phyloP scores from a whole-genome alignment of 1,139 yeast species.

The Pichia sp. region DNA sequence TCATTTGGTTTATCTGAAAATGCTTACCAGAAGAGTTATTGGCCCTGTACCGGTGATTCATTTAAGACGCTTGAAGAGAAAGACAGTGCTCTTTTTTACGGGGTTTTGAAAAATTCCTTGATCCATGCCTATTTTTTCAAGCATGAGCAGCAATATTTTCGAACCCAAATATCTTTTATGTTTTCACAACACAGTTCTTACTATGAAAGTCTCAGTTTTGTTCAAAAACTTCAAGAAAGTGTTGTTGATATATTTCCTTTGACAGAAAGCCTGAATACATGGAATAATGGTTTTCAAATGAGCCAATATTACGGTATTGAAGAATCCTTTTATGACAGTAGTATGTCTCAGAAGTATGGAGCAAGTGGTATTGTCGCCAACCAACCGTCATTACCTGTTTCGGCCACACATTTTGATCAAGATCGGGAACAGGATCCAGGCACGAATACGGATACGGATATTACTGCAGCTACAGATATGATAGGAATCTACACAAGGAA shows the following conservation, averaged over 20 bases:
- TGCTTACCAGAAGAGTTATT: slow-evolving; percentile 6
- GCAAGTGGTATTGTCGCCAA: too few relatives aligned
- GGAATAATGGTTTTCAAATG: slow-evolving; percentile 12
- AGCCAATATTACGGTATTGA: slow-evolving; percentile 7
- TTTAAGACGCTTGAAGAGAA: neutral
- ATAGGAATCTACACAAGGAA: slow-evolving; percentile 1
- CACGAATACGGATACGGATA: neutral
- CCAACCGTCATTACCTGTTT: neutral
- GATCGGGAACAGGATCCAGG: too few relatives aligned
- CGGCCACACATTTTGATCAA: neutral
- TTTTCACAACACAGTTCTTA: slow-evolving; percentile 16
- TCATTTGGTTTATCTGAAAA: slow-evolving; percentile 8
- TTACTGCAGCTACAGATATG: neutral
- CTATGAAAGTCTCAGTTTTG: slow-evolving; percentile 10
- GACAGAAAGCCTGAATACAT: slow-evolving; percentile 10
- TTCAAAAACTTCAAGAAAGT: slow-evolving; percentile 8
- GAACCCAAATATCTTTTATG: slow-evolving; percentile 6
- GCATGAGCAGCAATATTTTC: too few relatives aligned
- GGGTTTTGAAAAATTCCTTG: too few relatives aligned
- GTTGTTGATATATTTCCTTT: slow-evolving; percentile 14
- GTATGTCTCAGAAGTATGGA: slow-evolving; percentile 1
- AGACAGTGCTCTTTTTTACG: neutral
- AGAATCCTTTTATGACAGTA: slow-evolving; percentile 6
- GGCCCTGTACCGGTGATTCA: neutral
- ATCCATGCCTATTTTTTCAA: too few relatives aligned